These are phyloP conservation scores for Lactifluus rugatus DNA, from an alignment of 768 basidiomycete species.

Conservation along the genomic window DNA sequence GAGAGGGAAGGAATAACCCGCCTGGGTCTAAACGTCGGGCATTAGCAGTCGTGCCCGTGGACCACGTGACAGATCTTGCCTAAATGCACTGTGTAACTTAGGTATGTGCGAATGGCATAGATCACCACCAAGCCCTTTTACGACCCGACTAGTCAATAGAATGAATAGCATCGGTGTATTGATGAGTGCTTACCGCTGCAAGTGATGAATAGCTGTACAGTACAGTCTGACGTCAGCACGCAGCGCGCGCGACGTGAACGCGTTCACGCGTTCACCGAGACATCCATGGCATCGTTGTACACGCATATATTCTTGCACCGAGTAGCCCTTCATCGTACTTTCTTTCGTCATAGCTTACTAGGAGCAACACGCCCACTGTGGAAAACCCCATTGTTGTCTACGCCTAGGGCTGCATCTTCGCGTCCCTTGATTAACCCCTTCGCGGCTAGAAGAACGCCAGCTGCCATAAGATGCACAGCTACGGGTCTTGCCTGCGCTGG, in stretches of 20 bases:
- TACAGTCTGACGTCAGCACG: neutral
- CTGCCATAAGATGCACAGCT: neutral
- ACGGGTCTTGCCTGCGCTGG: slow-evolving; percentile 7
- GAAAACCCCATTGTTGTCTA: neutral
- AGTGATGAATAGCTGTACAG: no score
- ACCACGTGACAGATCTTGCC: no score
- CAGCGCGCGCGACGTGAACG: neutral
- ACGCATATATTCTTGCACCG: neutral
- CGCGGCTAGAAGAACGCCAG: neutral
- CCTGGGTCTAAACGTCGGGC: no score
- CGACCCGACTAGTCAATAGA: no score
- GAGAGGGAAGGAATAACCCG: no score
- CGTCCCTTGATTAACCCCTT: neutral
- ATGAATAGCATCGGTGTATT: no score
- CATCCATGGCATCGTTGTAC: slow-evolving; percentile 13
- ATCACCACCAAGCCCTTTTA: no score
- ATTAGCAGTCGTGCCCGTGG: no score
- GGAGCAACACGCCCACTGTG: neutral
- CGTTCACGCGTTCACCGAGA: no score
- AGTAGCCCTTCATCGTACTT: neutral
- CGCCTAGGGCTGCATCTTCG: neutral
- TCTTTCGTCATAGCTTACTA: neutral
- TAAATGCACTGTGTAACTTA: no score
- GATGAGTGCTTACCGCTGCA: no score
- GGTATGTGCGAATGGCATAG: no score